Evolutionary conservation across 495 filamentous ascomycete species (phyloP).

Genomic region (Daldinia loculata): DNA sequence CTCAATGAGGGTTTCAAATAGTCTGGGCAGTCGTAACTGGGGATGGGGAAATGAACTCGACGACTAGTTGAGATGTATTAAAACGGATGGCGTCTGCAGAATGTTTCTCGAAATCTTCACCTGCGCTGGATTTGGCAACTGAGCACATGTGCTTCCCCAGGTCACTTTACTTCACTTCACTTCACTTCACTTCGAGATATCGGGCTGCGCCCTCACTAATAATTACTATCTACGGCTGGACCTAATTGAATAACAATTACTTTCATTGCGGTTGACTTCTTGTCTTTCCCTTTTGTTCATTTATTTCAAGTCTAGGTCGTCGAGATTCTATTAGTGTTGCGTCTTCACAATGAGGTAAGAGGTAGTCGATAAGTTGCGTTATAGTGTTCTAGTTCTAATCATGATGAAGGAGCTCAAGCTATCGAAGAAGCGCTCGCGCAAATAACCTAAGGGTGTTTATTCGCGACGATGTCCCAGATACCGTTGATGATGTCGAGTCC

Average conservation of each 20-base stretch:
- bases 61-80: slow-evolving; percentile 7
- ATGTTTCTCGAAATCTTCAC: slow-evolving; percentile 16
- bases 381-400: slow-evolving; percentile 5
- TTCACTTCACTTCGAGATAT: slow-evolving; percentile 21
- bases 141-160: slow-evolving; percentile 29
- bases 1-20: slow-evolving; percentile 26
- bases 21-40: slow-evolving; percentile 7
- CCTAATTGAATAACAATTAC: slow-evolving; percentile 28
- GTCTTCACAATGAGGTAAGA: slow-evolving; percentile 34
- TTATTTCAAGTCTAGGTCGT: slow-evolving; percentile 14
- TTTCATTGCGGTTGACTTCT: slow-evolving; percentile 23
- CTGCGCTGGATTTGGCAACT: slow-evolving; percentile 22
- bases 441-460: slow-evolving; percentile 24
- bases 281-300: slow-evolving; percentile 15
- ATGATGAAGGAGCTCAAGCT: slow-evolving; percentile 17
- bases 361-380: neutral
- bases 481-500: slow-evolving; percentile 1
- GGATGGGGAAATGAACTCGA: neutral
- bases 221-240: slow-evolving; percentile 31
- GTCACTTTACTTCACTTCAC: slow-evolving; percentile 23
- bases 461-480: slow-evolving; percentile 24
- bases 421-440: slow-evolving; percentile 31
- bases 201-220: slow-evolving; percentile 37
- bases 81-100: neutral
- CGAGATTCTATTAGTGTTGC: slow-evolving; percentile 29